Evolutionary conservation across 2,329 filamentous ascomycete species (phyloP).

Genomic region (Dactylellina parvicollis): DNA sequence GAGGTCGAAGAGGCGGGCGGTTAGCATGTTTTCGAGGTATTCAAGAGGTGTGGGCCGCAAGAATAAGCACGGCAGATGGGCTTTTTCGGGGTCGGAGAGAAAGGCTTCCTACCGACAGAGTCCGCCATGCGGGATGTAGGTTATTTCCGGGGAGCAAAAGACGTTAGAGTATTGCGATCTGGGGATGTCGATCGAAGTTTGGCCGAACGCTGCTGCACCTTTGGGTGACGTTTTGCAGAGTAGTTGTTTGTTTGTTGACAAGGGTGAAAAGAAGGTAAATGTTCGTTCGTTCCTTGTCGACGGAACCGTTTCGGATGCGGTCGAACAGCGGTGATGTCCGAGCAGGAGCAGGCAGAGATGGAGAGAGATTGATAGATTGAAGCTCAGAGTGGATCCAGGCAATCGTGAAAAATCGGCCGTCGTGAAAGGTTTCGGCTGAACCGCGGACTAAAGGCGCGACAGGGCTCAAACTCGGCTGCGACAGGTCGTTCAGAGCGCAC

Average conservation of each 20-base stretch:
- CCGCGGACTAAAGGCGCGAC: constrained; percentile 52
- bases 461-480: constrained; percentile 47
- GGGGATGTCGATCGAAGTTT: not conserved
- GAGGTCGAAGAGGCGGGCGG: constrained; percentile 11
- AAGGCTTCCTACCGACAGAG: constrained; percentile 39
- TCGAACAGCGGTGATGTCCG: no score
- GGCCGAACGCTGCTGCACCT: not conserved
- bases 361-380: not conserved
- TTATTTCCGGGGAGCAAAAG: not conserved
- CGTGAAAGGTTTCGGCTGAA: constrained; percentile 15
- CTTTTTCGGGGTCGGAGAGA: not conserved
- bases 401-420: no score
- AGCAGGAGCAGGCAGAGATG: not conserved
- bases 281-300: no score
- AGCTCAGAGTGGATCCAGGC: not conserved
- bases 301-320: constrained; percentile 3
- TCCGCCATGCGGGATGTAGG: constrained; percentile 46
- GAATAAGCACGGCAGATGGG: not conserved
- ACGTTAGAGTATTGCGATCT: not conserved
- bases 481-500: constrained; percentile 26
- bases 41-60: not conserved
- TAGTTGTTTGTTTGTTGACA: constrained; percentile 5
- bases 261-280: constrained; percentile 1
- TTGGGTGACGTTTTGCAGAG: constrained; percentile 1
- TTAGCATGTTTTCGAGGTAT: constrained; percentile 25